Evolutionary conservation across 768 basidiomycete species (phyloP).

Genomic region (Collybia nuda): DNA sequence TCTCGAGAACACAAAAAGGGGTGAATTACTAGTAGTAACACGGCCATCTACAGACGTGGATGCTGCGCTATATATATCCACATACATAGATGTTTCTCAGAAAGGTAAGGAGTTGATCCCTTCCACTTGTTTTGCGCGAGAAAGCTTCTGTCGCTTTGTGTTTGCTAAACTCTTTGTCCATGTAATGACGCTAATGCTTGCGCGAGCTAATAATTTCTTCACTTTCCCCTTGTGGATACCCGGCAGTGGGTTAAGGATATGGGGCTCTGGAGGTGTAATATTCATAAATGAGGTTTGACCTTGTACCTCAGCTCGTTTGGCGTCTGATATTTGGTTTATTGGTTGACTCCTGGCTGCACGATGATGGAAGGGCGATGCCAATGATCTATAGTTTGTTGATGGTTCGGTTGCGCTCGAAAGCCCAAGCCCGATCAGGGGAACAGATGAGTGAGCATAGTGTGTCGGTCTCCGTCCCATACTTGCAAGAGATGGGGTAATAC

Average conservation of each 20-base stretch:
- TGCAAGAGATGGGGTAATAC: constrained; percentile 15
- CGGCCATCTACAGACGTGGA: too few relatives aligned
- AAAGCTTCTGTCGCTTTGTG: too few relatives aligned
- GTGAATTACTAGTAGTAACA: too few relatives aligned
- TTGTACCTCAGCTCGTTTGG: neutral
- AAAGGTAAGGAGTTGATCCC: too few relatives aligned
- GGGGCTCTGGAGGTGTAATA: constrained; percentile 31
- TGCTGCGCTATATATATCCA: too few relatives aligned
- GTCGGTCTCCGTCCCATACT: constrained; percentile 15
- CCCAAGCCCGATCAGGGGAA: neutral
- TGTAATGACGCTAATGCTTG: constrained; percentile 13
- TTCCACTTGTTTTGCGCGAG: too few relatives aligned
- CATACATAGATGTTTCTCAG: too few relatives aligned
- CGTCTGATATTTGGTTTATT: neutral
- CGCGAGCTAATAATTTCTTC: constrained; percentile 16
- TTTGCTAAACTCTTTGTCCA: constrained; percentile 16
- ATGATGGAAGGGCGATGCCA: constrained; percentile 11
- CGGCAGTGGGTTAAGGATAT: neutral
- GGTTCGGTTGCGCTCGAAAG: neutral
- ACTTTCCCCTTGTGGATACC: constrained; percentile 5
- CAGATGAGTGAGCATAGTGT: constrained; percentile 5
- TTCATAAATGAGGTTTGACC: constrained; percentile 35
- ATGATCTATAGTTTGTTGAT: neutral
- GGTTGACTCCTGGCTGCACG: constrained; percentile 9
- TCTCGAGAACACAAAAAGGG: too few relatives aligned